These are phyloP conservation scores for Artemisia annua DNA, from an alignment of 129 eudicot species.

Conservation along the genomic window DNA sequence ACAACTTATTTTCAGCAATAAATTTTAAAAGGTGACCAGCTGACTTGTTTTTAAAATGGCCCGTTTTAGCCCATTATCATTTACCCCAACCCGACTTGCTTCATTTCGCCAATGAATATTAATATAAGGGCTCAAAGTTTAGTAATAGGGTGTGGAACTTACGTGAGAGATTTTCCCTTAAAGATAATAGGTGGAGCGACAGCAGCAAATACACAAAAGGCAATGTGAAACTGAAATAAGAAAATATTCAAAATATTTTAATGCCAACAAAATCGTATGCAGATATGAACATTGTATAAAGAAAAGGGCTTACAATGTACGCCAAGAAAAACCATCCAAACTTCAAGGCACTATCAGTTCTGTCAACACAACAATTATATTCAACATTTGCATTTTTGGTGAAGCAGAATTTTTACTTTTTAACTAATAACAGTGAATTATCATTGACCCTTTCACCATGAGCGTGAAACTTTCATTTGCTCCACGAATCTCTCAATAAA, in stretches of 20 bases:
- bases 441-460: too few species aligned
- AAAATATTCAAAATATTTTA: neutral
- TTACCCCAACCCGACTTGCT: too few species aligned
- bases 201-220: conserved; percentile 80
- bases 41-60: too few species aligned
- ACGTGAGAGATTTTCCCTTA: conserved; percentile 90
- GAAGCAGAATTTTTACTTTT: too few species aligned
- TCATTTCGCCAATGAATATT: too few species aligned
- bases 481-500: too few species aligned
- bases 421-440: too few species aligned
- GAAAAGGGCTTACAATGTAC: conserved; percentile 56
- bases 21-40: too few species aligned
- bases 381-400: neutral
- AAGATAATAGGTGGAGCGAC: conserved; percentile 92
- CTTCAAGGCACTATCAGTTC: conserved; percentile 92
- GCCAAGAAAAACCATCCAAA: conserved; percentile 93
- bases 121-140: neutral
- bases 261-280: neutral
- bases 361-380: conserved; percentile 39
- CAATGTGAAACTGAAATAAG: conserved; percentile 70
- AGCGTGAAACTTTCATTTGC: too few species aligned
- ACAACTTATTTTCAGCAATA: too few species aligned
- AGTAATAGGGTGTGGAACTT: conserved; percentile 22
- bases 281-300: neutral
- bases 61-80: too few species aligned